Base-by-base conservation (phyloP, 768 basidiomycete genomes). In the Rhizopogon roseolus region DNA sequence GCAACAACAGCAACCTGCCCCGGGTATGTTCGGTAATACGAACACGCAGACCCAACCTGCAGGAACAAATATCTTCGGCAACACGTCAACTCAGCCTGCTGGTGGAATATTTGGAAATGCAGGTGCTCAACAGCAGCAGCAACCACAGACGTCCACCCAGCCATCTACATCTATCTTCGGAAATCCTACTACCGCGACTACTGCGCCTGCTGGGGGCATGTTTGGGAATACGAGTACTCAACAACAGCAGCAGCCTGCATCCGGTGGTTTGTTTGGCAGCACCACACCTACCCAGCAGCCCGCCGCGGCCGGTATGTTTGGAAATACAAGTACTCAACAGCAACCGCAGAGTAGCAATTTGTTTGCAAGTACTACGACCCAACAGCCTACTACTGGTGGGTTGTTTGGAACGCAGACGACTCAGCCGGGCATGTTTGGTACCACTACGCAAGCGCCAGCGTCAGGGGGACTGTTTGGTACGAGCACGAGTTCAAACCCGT, bases 391-490 rank as follows among this genome's bases (percentile, higher is more conserved):
- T 11, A 52, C 65, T 5, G 29, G 66, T 3, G 49, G 55, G 41
- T 34, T 62, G 48, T 62, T 63, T 27, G 60, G 60, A 25, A 55
- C 54, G 19, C 36, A 32, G 27, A 48, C 54, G 4, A 41, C 46
- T 10, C 52, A 57, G 16, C 37, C 52, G 25, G 22, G 29, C 22
- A 45, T 63, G 2, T 67, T 67, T 37, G 59, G 52, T 37, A 59
- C 65, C 16, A 54, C 19, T 36, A 48, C 46, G 34, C 54, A 54
- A 38, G 49, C 46, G 41, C 36, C 62, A 4, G 56, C 66, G 16
- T 63, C 66, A 10, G 34, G 46, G 5, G 63, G 70, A 6, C 50
- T 71, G 45, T 73, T 73, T 57, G 65, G 71, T 40, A 53, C 65
- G 2, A 57, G 54, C 36, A 43, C 66, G 39, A 60, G 45, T 29